Conservation (phyloP, 2,329 filamentous ascomycete species). For the Epichloe sylvatica region DNA sequence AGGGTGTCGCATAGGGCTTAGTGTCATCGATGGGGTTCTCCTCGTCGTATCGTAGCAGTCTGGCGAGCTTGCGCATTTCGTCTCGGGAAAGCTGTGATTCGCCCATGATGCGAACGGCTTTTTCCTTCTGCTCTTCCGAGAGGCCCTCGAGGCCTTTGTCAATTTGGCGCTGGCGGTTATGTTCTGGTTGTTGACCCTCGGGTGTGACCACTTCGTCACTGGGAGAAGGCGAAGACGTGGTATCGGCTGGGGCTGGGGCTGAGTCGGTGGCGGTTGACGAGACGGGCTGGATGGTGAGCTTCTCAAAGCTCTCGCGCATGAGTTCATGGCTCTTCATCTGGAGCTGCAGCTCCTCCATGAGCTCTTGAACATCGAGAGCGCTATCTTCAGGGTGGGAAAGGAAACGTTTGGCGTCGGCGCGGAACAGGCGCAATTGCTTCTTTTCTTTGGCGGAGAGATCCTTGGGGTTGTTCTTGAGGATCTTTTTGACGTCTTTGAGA, state of each 20-base stretch:
- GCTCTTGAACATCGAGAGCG: slow-evolving; percentile 15
- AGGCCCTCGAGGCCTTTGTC: slow-evolving; percentile 22
- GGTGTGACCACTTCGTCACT: background rate
- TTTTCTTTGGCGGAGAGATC: slow-evolving; percentile 57
- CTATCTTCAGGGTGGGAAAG: slow-evolving; percentile 29
- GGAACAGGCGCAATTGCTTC: slow-evolving; percentile 60
- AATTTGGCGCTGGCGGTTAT: slow-evolving; percentile 19
- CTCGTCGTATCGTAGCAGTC: slow-evolving; percentile 46
- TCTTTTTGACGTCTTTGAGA: slow-evolving; percentile 19
- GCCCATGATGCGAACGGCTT: slow-evolving; percentile 21
- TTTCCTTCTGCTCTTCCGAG: slow-evolving; percentile 18
- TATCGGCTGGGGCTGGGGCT: slow-evolving; percentile 7
- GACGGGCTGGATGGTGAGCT: slow-evolving; percentile 12
- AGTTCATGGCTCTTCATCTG: slow-evolving; percentile 21
- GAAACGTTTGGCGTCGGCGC: slow-evolving; percentile 48
- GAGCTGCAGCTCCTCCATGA: slow-evolving; percentile 19
- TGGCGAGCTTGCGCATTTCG: slow-evolving; percentile 39
- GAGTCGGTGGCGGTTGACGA: slow-evolving; percentile 3
- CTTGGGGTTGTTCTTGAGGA: slow-evolving; percentile 29
- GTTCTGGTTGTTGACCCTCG: slow-evolving; percentile 8
- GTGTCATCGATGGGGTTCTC: slow-evolving; percentile 62
- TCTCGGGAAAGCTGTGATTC: slow-evolving; percentile 25
- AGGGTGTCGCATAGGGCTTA: slow-evolving; percentile 86
- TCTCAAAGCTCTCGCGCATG: slow-evolving; percentile 18
- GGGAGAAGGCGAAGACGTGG: background rate